Percentiles rank a stretch among this genome's conserved stretches.
These are phyloP conservation scores for Pseudocercospora fuligena DNA, from an alignment of 2,329 filamentous ascomycete species.

Conservation along the genomic window DNA sequence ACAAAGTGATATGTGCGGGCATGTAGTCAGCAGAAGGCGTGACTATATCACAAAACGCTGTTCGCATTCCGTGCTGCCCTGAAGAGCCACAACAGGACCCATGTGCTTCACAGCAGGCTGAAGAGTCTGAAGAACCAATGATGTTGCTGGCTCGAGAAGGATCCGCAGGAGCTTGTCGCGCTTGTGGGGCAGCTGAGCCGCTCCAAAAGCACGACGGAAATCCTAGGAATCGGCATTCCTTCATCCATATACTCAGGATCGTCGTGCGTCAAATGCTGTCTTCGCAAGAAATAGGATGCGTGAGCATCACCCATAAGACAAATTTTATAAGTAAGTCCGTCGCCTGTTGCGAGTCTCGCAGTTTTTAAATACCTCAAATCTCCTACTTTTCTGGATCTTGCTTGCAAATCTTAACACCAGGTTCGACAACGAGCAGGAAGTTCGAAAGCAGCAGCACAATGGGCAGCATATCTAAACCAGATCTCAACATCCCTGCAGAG, in stretches of 20 bases:
- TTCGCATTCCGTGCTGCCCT: too few relatives aligned
- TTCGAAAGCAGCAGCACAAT: not conserved
- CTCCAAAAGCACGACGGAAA: not conserved
- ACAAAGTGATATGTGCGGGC: too few relatives aligned
- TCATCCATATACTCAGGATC: not conserved
- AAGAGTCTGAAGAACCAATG: not conserved
- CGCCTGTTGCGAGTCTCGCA: not conserved
- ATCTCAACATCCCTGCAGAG: slow-evolving; percentile 4
- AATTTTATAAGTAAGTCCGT: not conserved
- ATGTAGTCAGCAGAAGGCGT: too few relatives aligned
- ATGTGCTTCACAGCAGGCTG: not conserved
- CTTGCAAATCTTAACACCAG: not conserved
- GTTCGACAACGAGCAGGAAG: not conserved
- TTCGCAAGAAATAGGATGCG: not conserved
- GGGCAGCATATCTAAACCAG: not conserved
- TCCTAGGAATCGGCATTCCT: not conserved
- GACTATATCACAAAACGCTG: too few relatives aligned
- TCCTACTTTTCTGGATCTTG: not conserved
- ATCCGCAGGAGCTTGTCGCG: not conserved
- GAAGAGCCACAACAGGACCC: not conserved
- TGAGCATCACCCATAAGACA: not conserved
- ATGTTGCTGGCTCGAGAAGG: not conserved
- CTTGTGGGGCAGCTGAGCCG: slow-evolving; percentile 1
- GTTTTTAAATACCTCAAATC: not conserved
- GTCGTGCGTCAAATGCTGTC: too few relatives aligned